Conservation (phyloP, 768 basidiomycete species). For the Dioszegia aurantiaca region DNA sequence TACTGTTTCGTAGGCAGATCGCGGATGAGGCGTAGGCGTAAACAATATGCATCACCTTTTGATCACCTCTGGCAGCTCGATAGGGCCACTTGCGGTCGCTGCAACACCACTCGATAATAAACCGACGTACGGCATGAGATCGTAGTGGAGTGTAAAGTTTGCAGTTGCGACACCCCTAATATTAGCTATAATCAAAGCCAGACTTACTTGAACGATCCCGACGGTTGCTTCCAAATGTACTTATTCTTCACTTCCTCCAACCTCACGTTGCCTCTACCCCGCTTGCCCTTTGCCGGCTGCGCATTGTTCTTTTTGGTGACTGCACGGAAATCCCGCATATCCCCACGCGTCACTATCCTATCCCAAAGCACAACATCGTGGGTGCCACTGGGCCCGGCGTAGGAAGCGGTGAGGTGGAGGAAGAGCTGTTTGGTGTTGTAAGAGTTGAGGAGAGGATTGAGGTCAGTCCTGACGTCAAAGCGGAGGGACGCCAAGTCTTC, state of each 20-base stretch:
- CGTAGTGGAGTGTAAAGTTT: constrained; percentile 44
- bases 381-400: constrained; percentile 21
- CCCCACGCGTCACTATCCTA: constrained; percentile 33
- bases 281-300: constrained; percentile 23
- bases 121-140: constrained; percentile 49
- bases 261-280: constrained; percentile 42
- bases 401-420: constrained; percentile 40
- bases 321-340: constrained; percentile 39
- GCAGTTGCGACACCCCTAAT: constrained; percentile 32
- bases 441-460: constrained; percentile 41
- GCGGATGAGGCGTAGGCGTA: too few species aligned
- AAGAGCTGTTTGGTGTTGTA: constrained; percentile 49
- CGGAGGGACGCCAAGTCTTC: constrained; percentile 43
- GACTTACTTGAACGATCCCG: constrained; percentile 44
- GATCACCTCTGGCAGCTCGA: constrained; percentile 36
- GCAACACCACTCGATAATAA: constrained; percentile 39
- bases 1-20: too few species aligned
- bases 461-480: constrained; percentile 44
- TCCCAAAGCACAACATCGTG: constrained; percentile 48
- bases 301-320: constrained; percentile 35
- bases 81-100: constrained; percentile 38
- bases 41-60: too few species aligned
- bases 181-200: background rate
- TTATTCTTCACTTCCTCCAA: constrained; percentile 46
- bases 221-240: constrained; percentile 43